Evolutionary conservation across 2,329 filamentous ascomycete genomes (phyloP), one percentile per base, ranked within the genome.

Genomic region (Teratosphaeriaceae sp.): DNA sequence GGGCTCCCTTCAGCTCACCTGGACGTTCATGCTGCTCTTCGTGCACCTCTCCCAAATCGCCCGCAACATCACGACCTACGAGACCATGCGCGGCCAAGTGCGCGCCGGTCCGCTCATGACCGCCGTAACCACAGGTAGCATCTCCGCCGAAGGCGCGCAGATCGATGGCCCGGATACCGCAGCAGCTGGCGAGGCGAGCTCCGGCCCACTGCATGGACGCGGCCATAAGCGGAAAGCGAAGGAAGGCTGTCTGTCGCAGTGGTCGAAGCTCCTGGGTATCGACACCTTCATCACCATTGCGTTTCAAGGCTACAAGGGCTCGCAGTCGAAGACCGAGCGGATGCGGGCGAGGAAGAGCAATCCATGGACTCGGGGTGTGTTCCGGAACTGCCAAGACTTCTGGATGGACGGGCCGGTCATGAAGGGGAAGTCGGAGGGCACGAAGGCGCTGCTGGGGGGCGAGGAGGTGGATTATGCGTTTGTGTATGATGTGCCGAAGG

Each of bases 11-110:
- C 94, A 98, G 65, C 76, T 96, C 23, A 84, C 87, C 16, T 98
- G 92, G 92, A 87, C 97, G 2, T 82, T 84, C n/a, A 97, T 98
- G 89, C 80, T 98, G 24, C 75, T 96, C 46, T 84, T 88, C 51
- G 94, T 97, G 4, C 94, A 98, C 62, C 80, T 96, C 40, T 75
- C 96, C 39, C 92, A 98, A 62, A 83, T 98, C 40, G 85, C 88
- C 0, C 82, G 88, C 48, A 94, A 89, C 44, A 84, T 94, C 72
- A 98, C 92, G 1, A 98, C 92, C 0, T 97, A 86, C 66, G 92
- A 98, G 66, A 94, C 89, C 64, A 97, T 98, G 89, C 82, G 83
- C 50, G 84, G 87, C 39, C 73, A 72, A 42, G 73, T 71, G 29
- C 55, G 58, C 40, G 68, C 72, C 49, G 74, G 78, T 47, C 79